These are phyloP conservation scores for Syncephalastrum monosporum DNA, from an alignment of 371 early-diverging fungal species.

Conservation along the genomic window DNA sequence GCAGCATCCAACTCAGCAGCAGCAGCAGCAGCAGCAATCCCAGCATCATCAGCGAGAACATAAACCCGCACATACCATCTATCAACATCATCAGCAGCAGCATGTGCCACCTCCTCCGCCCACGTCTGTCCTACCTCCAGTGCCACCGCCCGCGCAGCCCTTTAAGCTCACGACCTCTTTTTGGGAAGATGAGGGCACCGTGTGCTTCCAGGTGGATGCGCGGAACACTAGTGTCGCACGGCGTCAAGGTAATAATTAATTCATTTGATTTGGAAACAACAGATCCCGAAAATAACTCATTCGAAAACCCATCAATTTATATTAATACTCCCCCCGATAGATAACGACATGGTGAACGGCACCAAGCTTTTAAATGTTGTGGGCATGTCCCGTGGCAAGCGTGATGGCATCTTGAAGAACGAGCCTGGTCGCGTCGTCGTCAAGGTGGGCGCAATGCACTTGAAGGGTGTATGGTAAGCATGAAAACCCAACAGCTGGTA, in stretches of 20 bases:
- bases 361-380: slow-evolving; percentile 84
- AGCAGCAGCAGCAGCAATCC: slow-evolving; percentile 8
- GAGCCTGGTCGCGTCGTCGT: slow-evolving; percentile 82
- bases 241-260: slow-evolving; percentile 52
- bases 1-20: slow-evolving; percentile 3
- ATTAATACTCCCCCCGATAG: slow-evolving; percentile 23
- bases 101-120: slow-evolving; percentile 6
- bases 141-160: slow-evolving; percentile 26
- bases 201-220: slow-evolving; percentile 75
- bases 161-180: slow-evolving; percentile 61
- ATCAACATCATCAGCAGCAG: slow-evolving; percentile 12
- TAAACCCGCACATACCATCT: slow-evolving; percentile 2
- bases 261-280: not conserved
- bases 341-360: slow-evolving; percentile 86
- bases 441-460: slow-evolving; percentile 84
- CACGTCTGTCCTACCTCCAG: not conserved
- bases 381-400: slow-evolving; percentile 85
- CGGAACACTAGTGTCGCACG: slow-evolving; percentile 68
- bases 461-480: slow-evolving; percentile 85
- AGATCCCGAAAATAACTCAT: too few relatives aligned
- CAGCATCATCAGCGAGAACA: not conserved
- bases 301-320: not conserved
- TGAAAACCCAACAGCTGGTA: not conserved
- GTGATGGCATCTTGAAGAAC: slow-evolving; percentile 86
- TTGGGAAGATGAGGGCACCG: slow-evolving; percentile 78